A percentile compares a stretch with the other conserved stretches of the same genome.
phyloP scores from a whole-genome alignment of 75 land plant species.

The Pinus taeda region DNA sequence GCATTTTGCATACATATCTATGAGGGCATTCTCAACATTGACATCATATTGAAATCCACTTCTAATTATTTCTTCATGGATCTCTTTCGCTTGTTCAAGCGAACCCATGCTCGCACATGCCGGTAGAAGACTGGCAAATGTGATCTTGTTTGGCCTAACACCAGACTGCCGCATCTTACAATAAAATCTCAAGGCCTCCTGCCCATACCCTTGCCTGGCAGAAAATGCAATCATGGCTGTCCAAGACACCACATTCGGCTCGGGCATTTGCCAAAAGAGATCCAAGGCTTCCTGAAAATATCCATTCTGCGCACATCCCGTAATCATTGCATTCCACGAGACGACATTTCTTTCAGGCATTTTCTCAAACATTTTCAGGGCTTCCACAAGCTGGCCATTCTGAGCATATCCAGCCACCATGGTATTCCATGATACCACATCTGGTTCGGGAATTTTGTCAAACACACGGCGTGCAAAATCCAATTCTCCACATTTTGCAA shows the following conservation, averaged over 20 bases:
- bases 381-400: conserved; percentile 12
- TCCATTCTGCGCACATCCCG: not conserved
- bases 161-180: conserved; percentile 27
- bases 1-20: conserved; percentile 58
- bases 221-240: not conserved
- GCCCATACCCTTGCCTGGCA: conserved; percentile 26
- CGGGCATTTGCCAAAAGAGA: not conserved
- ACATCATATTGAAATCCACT: conserved; percentile 28
- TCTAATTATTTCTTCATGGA: conserved; percentile 26
- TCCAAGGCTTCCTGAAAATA: not conserved
- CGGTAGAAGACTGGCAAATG: conserved; percentile 35
- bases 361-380: conserved; percentile 10
- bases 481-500: conserved; percentile 43
- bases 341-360: not conserved
- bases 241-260: not conserved
- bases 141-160: conserved; percentile 35
- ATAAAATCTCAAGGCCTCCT: conserved; percentile 40
- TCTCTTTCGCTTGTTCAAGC: conserved; percentile 33
- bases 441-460: conserved; percentile 18
- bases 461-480: conserved; percentile 31
- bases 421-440: conserved; percentile 54
- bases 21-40: conserved; percentile 43
- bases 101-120: conserved; percentile 31
- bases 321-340: not conserved
- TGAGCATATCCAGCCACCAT: conserved; percentile 41